These are phyloP conservation scores for Testicularia cyperi DNA, from an alignment of 1,284 basidiomycete species.

Conservation along the genomic window DNA sequence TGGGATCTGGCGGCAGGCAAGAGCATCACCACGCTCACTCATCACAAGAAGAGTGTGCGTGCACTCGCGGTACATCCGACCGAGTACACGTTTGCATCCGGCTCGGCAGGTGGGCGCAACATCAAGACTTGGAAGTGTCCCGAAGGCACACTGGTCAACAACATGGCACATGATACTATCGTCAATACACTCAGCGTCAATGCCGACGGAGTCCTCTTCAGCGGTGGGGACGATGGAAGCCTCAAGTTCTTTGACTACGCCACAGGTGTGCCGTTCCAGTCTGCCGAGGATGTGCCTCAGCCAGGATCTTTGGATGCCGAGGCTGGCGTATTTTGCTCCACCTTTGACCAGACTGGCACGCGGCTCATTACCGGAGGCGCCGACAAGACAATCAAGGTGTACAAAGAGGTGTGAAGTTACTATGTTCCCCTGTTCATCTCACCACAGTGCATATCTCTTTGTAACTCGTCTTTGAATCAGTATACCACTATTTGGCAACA, in stretches of 20 bases:
- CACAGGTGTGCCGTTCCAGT: slow-evolving; percentile 92
- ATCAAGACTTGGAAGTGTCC: slow-evolving; percentile 99
- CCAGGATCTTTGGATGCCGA: slow-evolving; percentile 96
- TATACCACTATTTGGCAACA: no score
- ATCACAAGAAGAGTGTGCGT: slow-evolving; percentile 95
- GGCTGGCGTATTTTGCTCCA: slow-evolving; percentile 83
- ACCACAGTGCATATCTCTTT: background rate
- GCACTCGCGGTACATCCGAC: slow-evolving; percentile 90
- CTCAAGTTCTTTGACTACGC: slow-evolving; percentile 70
- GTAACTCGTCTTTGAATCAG: background rate
- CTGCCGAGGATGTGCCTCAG: slow-evolving; percentile 88
- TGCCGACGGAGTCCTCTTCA: slow-evolving; percentile 93
- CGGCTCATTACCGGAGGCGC: slow-evolving; percentile 89
- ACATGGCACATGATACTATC: slow-evolving; percentile 91
- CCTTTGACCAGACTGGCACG: slow-evolving; percentile 93
- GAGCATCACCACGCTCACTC: slow-evolving; percentile 89
- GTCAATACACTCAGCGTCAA: slow-evolving; percentile 95
- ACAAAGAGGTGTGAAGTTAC: slow-evolving; percentile 33
- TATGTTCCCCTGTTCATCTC: background rate
- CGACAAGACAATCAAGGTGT: slow-evolving; percentile 72
- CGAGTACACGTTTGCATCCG: slow-evolving; percentile 84
- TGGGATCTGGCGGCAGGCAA: slow-evolving; percentile 99
- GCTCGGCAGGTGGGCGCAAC: slow-evolving; percentile 92
- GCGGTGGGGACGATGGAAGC: slow-evolving; percentile 65
- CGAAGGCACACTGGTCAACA: slow-evolving; percentile 92